A percentile compares a stretch with the other conserved stretches of the same genome.
These are phyloP conservation scores for Neoconidiobolus thromboides DNA, from an alignment of 371 early-diverging fungal species.

Conservation along the genomic window DNA sequence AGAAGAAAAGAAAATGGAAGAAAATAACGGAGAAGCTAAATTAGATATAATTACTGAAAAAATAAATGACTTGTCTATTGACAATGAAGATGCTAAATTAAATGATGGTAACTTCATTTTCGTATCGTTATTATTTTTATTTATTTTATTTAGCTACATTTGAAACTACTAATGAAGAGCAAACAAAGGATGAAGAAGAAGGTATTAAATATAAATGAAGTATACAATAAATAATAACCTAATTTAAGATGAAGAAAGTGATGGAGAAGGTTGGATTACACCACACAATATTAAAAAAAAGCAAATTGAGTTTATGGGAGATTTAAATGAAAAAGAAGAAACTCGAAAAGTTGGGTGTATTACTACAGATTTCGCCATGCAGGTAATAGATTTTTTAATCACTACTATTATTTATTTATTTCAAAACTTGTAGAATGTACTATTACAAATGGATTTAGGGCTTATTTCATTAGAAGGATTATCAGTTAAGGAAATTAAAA, in stretches of 20 bases:
- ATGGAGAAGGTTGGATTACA: constrained; percentile 86
- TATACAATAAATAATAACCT: too few species aligned
- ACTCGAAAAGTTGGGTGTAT: constrained; percentile 66
- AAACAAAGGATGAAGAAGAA: constrained; percentile 10
- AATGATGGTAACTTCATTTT: too few species aligned
- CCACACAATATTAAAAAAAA: constrained; percentile 61
- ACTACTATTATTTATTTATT: background rate
- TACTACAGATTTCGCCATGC: constrained; percentile 92
- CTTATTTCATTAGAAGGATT: constrained; percentile 73
- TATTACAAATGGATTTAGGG: constrained; percentile 77
- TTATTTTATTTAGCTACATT: too few species aligned
- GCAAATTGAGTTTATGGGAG: constrained; percentile 18
- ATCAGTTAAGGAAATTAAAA: constrained; percentile 55
- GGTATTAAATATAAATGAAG: constrained; percentile 8
- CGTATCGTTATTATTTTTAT: too few species aligned
- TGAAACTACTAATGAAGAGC: constrained; percentile 10
- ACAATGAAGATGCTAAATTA: too few species aligned
- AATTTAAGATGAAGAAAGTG: constrained; percentile 24
- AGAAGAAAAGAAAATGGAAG: constrained; percentile 2
- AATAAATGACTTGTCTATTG: constrained; percentile 2
- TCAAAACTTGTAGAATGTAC: constrained; percentile 39
- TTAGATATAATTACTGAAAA: constrained; percentile 10
- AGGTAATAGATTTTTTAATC: constrained; percentile 19
- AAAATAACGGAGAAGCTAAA: constrained; percentile 6
- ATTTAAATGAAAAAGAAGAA: constrained; percentile 16